phyloP scores from a whole-genome alignment of 169 alveolate genomes.

The Babesia caballi region DNA sequence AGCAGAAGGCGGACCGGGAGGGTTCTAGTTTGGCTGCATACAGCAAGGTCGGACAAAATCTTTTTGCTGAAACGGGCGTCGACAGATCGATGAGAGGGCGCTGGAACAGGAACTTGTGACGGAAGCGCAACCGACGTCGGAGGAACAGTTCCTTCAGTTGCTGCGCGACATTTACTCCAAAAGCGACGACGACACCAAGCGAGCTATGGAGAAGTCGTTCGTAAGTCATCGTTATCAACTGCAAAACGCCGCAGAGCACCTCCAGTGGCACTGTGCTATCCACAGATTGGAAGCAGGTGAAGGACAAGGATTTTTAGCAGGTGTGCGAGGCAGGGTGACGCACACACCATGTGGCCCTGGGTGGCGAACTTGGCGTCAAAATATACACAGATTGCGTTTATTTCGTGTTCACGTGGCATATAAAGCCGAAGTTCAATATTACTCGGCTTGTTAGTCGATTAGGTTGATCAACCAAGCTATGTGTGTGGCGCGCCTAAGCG shows the following conservation, averaged over 20 bases:
- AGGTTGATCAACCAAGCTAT: too few relatives aligned
- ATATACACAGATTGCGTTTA: too few relatives aligned
- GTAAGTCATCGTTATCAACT: constrained; percentile 8
- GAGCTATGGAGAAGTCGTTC: constrained; percentile 61
- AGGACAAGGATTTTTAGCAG: not conserved
- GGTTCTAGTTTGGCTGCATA: not conserved
- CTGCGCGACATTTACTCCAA: constrained; percentile 39
- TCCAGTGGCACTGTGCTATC: constrained; percentile 44
- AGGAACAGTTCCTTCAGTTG: constrained; percentile 25
- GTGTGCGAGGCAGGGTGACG: too few relatives aligned
- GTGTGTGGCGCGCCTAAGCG: too few relatives aligned
- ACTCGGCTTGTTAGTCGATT: too few relatives aligned
- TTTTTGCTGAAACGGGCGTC: not conserved
- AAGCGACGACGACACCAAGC: constrained; percentile 55
- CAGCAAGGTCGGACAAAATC: not conserved
- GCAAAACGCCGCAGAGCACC: not conserved
- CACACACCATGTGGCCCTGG: too few relatives aligned
- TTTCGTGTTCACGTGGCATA: too few relatives aligned
- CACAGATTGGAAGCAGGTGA: constrained; percentile 45
- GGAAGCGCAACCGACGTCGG: not conserved
- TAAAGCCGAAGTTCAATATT: too few relatives aligned
- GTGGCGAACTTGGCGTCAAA: too few relatives aligned
- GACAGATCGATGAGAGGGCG: constrained; percentile 20
- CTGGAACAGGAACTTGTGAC: constrained; percentile 4
- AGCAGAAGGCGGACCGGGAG: not conserved